Evolutionary conservation across 192 early-diverging fungal genomes (phyloP).

Genomic region (Radiomyces spectabilis): DNA sequence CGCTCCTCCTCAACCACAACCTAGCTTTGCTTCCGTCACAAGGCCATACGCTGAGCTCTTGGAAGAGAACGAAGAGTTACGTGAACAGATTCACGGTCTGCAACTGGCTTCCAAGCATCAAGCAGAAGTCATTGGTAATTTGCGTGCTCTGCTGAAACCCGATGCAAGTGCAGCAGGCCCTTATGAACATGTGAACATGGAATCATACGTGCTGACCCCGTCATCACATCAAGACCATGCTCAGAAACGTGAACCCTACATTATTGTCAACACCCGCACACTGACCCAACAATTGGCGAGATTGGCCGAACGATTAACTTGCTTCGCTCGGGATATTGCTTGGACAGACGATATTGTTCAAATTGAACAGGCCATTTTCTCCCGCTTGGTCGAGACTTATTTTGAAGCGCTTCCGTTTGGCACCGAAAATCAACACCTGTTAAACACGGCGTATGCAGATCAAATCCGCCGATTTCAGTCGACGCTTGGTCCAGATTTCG

Average conservation of each 20-base stretch:
- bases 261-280: conserved; percentile 10
- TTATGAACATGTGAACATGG: neutral
- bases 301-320: conserved; percentile 9
- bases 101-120: conserved; percentile 26
- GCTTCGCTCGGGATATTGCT: too few species aligned
- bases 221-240: neutral
- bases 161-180: conserved; percentile 2
- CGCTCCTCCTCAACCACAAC: conserved; percentile 33
- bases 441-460: conserved; percentile 29
- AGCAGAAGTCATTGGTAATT: conserved; percentile 16
- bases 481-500: conserved; percentile 25
- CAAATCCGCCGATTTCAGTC: conserved; percentile 27
- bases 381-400: conserved; percentile 11
- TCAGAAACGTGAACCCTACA: neutral
- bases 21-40: conserved; percentile 22
- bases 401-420: conserved; percentile 28
- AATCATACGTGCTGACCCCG: neutral
- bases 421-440: conserved; percentile 21
- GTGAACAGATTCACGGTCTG: conserved; percentile 19
- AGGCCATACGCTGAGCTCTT: conserved; percentile 28
- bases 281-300: conserved; percentile 5
- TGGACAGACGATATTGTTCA: too few species aligned
- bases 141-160: conserved; percentile 13
- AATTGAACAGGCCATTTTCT: conserved; percentile 20
- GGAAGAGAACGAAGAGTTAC: conserved; percentile 31